Evolutionary conservation across 2,329 filamentous ascomycete species (phyloP).

Genomic region (Fusarium papillatum): DNA sequence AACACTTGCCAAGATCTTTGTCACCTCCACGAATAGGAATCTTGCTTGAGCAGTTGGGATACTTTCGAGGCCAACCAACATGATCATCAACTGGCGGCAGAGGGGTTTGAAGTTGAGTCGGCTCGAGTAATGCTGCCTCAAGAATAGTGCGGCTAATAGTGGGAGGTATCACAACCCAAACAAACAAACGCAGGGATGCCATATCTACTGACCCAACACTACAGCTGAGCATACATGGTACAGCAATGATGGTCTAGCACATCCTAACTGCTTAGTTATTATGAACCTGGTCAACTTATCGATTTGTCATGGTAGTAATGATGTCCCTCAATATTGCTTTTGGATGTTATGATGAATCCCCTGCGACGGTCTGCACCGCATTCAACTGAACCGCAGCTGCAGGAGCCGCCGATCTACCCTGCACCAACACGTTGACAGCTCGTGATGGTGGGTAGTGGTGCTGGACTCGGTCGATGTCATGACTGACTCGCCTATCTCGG

Average conservation of each 20-base stretch:
- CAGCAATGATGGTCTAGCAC: neutral
- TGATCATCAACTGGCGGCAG: neutral
- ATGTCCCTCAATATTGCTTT: neutral
- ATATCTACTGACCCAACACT: too few relatives aligned
- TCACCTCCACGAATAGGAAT: neutral
- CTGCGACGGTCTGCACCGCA: neutral
- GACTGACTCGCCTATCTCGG: neutral
- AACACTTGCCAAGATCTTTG: neutral
- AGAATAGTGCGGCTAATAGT: neutral
- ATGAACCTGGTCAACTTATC: neutral
- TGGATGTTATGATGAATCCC: neutral
- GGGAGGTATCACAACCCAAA: neutral
- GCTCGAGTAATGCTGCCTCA: neutral
- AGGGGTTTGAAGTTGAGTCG: neutral
- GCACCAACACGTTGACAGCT: slow-evolving; percentile 20
- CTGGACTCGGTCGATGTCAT: neutral
- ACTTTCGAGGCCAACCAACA: neutral
- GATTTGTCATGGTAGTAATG: neutral
- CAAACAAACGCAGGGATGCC: neutral
- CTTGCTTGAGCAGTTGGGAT: neutral
- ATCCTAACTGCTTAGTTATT: neutral
- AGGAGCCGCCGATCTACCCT: slow-evolving; percentile 26
- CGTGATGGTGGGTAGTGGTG: slow-evolving; percentile 6
- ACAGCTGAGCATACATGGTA: neutral
- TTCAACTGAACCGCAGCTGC: slow-evolving; percentile 10